Evolutionary conservation across 441 rosid species (phyloP).

Genomic region (Gossypium gossypioides): DNA sequence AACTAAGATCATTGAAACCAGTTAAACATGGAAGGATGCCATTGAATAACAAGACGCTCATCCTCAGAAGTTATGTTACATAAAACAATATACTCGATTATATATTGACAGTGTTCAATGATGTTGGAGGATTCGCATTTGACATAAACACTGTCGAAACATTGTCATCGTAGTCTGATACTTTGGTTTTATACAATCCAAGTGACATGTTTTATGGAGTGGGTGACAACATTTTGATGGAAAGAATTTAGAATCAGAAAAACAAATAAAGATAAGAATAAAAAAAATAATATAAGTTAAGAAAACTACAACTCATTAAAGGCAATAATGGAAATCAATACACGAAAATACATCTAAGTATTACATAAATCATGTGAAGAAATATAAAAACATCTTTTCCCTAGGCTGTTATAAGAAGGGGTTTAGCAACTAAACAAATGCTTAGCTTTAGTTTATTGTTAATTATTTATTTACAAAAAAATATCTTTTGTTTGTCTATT

Average conservation of each 20-base stretch:
- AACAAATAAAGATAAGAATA: background rate
- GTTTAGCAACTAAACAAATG: background rate
- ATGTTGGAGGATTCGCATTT: background rate
- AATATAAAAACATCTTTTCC: background rate
- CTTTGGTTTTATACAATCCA: background rate
- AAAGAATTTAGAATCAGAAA: background rate
- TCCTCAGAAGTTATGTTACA: background rate
- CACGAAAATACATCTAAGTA: background rate
- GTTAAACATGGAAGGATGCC: background rate
- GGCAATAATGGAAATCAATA: background rate
- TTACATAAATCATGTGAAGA: background rate
- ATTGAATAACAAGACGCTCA: background rate
- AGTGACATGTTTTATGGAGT: background rate
- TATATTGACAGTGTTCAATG: background rate
- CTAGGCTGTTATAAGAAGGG: background rate
- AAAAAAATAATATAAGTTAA: too few species aligned
- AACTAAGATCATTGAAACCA: background rate
- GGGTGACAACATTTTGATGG: background rate
- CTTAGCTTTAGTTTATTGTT: background rate
- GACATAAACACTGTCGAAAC: background rate
- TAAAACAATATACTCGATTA: background rate
- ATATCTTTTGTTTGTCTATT: too few species aligned
- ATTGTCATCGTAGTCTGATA: background rate
- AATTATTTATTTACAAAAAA: too few species aligned
- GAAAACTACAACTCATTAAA: background rate